phyloP scores from a whole-genome alignment of 2,329 filamentous ascomycete genomes.

The Ceratocystis destructans region DNA sequence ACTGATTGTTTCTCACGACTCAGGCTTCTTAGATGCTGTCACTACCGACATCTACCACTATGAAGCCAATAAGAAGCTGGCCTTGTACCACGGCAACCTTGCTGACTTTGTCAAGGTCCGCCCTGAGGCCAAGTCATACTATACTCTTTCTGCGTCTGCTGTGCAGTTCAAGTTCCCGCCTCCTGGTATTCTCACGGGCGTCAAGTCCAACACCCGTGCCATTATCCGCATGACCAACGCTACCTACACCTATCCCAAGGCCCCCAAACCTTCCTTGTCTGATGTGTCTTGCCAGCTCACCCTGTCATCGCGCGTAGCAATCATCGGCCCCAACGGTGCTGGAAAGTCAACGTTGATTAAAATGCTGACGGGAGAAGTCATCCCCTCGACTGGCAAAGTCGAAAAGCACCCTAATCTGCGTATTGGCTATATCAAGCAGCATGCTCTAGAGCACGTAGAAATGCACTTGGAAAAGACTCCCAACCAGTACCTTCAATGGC shows the following conservation, averaged over 20 bases:
- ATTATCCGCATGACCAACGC: conserved; percentile 92
- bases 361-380: conserved; percentile 80
- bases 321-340: conserved; percentile 94
- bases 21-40: conserved; percentile 88
- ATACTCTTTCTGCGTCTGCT: conserved; percentile 76
- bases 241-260: conserved; percentile 84
- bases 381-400: conserved; percentile 71
- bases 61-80: conserved; percentile 86
- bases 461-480: conserved; percentile 99
- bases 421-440: conserved; percentile 99
- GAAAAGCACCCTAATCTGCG: conserved; percentile 98
- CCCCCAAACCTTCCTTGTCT: conserved; percentile 69
- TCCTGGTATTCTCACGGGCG: conserved; percentile 82
- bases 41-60: conserved; percentile 99
- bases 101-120: conserved; percentile 73
- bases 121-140: conserved; percentile 95
- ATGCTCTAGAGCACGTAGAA: conserved; percentile 96
- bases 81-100: conserved; percentile 71
- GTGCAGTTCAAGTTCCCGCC: conserved; percentile 97
- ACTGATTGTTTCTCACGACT: conserved; percentile 97
- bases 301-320: conserved; percentile 83
- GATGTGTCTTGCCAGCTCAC: conserved; percentile 81
- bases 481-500: conserved; percentile 97
- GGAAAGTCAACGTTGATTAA: conserved; percentile 98
- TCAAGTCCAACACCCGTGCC: conserved; percentile 86